Evolutionary conservation across 106 monocot genomes (phyloP), one percentile per base, ranked within the genome.

Genomic region (Dactylorhiza incarnata): DNA sequence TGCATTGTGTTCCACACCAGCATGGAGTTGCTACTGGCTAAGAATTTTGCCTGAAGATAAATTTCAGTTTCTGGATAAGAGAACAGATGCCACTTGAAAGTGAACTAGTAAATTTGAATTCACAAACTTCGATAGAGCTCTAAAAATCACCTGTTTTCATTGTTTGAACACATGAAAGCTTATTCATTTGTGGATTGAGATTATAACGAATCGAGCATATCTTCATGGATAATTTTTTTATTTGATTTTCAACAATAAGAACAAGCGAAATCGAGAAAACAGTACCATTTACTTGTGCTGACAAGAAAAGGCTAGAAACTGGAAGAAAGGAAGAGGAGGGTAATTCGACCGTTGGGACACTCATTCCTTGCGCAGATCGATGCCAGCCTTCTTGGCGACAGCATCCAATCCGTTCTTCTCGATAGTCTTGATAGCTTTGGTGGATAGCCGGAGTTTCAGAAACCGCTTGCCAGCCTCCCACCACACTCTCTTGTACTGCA

Each of bases 401-500:
- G 91, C 93, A 58, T 97, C 96, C 25, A 97, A 78, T 45, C 96
- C 96, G 47, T 96, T 93, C 89, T 96, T 96, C 79, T 96, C 96
- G 24, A 93, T 96, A 72, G 93, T 96, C 70, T 91, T 90, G 24
- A 96, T 78, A 6, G 96, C 96, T 24, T 93, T 87, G 52, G 93
- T 93, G 44, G 93, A 96, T 20, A 93, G 81, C 0, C 92, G 86
- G 45, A 96, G 91, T 82, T 96, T 96, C 70, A 96, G 71, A 84
- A 14, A 96, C 8, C 89, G 79, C 71, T 96, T 93, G 3, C 96
- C 96, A 0, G 90, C 93, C 75, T 93, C 93, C 96, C 93, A 96
- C 96, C 96, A 96, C 17, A 96, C 75, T 79, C 83, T 89, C 86
- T 96, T 96, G 96, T 89, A 91, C 81, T 96, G 96, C 65, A 96